Conservation (phyloP, 495 filamentous ascomycete genomes). For the Penicillium daleae region DNA sequence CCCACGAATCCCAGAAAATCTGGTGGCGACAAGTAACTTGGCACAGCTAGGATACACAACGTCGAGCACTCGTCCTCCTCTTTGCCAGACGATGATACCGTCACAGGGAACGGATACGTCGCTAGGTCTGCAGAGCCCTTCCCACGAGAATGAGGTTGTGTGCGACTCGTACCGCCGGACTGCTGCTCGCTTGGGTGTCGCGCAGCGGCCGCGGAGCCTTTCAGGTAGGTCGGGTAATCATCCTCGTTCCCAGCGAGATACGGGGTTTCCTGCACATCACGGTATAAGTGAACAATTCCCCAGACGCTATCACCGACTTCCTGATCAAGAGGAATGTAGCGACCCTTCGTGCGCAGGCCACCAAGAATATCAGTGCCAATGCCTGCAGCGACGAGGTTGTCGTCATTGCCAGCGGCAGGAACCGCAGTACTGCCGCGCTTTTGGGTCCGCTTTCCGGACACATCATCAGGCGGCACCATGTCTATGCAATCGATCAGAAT, state of each 20-base stretch:
- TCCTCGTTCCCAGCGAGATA: conserved; percentile 39
- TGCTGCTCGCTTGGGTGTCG: conserved; percentile 36
- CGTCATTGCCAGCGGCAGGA: conserved; percentile 8
- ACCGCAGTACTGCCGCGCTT: conserved; percentile 14
- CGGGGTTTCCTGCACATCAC: conserved; percentile 78
- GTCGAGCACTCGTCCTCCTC: conserved; percentile 77
- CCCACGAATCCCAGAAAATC: conserved; percentile 94
- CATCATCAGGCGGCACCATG: conserved; percentile 52
- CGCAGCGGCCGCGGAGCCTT: conserved; percentile 46
- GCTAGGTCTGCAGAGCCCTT: conserved; percentile 9
- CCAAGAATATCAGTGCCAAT: conserved; percentile 56
- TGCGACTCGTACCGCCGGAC: conserved; percentile 1
- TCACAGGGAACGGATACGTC: conserved; percentile 30
- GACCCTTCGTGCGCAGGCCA: conserved; percentile 72
- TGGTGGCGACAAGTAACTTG: conserved; percentile 85
- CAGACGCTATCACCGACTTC: conserved; percentile 83
- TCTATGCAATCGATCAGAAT: conserved; percentile 71
- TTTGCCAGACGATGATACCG: conserved; percentile 20
- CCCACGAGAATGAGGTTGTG: background rate
- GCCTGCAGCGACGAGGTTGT: conserved; percentile 48
- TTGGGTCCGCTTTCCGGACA: conserved; percentile 19
- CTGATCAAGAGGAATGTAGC: conserved; percentile 72
- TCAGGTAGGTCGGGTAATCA: conserved; percentile 46
- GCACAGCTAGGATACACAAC: conserved; percentile 91
- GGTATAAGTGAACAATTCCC: conserved; percentile 92